Conservation (phyloP, 2,329 filamentous ascomycete species). For the Raffaelea arxii region DNA sequence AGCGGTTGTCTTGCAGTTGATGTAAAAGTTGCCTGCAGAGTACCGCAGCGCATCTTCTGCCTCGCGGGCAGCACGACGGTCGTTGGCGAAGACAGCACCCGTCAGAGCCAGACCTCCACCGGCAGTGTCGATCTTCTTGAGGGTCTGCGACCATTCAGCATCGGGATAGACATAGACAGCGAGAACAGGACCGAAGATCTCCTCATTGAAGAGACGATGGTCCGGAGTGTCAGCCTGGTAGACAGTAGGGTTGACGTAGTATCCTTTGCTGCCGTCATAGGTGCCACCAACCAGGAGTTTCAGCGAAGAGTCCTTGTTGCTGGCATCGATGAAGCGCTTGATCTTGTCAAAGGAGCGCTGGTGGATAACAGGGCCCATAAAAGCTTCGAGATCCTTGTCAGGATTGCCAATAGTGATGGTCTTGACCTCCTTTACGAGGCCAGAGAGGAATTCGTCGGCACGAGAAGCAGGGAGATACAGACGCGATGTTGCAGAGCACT, state of each 20-base stretch:
- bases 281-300: not conserved
- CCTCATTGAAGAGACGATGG: not conserved
- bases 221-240: not conserved
- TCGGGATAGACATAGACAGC: not conserved
- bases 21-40: not conserved
- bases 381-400: not conserved
- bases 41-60: not conserved
- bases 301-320: not conserved
- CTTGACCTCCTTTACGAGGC: not conserved
- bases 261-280: not conserved
- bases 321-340: not conserved
- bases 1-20: not conserved
- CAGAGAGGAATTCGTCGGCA: slow-evolving; percentile 39
- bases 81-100: not conserved
- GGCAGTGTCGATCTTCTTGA: not conserved
- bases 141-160: not conserved
- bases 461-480: slow-evolving; percentile 64
- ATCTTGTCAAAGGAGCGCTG: not conserved
- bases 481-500: slow-evolving; percentile 37
- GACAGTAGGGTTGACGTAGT: not conserved
- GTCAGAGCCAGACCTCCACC: not conserved
- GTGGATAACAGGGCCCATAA: not conserved
- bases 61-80: not conserved
- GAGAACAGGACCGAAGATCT: not conserved
- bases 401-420: not conserved